Evolutionary conservation across 305 asterid genomes (phyloP).

Genomic region (Caryopteris hybrid): DNA sequence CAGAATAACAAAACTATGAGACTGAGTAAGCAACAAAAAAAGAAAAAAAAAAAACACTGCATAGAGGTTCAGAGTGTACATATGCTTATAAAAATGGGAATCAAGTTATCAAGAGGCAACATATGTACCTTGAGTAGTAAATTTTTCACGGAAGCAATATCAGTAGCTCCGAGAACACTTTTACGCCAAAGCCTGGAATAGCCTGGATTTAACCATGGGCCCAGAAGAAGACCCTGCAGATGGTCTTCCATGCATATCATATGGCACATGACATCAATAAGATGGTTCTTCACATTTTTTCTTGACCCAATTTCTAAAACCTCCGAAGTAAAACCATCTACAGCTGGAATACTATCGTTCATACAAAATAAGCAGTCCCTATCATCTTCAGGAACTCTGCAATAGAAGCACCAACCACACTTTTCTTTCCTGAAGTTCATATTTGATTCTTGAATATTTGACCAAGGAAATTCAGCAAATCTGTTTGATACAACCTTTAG

Average conservation of each 20-base stretch:
- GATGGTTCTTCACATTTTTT: conserved; percentile 53
- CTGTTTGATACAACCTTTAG: conserved; percentile 58
- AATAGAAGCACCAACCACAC: conserved; percentile 94
- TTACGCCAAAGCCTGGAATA: conserved; percentile 66
- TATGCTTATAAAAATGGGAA: neutral
- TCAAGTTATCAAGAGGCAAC: neutral
- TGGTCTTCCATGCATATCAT: conserved; percentile 68
- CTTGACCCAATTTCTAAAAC: conserved; percentile 41
- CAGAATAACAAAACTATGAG: neutral
- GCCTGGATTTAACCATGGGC: conserved; percentile 86
- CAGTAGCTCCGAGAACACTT: conserved; percentile 40
- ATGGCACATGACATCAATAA: conserved; percentile 67
- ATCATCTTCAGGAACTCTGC: conserved; percentile 61
- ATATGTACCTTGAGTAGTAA: conserved; percentile 60
- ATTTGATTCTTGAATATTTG: conserved; percentile 39
- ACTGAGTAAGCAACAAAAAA: neutral
- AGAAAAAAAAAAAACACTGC: too few species aligned
- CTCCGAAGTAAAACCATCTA: conserved; percentile 50
- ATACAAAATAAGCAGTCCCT: conserved; percentile 62
- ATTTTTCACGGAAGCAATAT: conserved; percentile 42
- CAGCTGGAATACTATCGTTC: conserved; percentile 46
- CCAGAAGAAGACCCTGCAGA: conserved; percentile 81
- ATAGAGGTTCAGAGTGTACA: neutral
- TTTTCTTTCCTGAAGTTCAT: conserved; percentile 53
- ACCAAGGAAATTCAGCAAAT: conserved; percentile 60